Evolutionary conservation across 371 early-diverging fungal species (phyloP), one percentile per base, ranked within the genome.

Genomic region (Zychaea mexicana): DNA sequence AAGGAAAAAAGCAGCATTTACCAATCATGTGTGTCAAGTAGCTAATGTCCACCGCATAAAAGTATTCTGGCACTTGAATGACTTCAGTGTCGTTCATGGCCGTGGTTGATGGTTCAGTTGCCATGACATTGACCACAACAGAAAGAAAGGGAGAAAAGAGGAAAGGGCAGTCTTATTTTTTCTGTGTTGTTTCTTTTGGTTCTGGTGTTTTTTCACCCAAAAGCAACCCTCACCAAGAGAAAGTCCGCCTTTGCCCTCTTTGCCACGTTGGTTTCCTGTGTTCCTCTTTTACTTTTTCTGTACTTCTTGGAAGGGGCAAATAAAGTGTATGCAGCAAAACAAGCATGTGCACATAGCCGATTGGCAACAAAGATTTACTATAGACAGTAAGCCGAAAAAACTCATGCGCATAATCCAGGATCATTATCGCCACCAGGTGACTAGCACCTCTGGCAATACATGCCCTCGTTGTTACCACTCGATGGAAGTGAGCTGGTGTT

Each of bases 21-120:
- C 90, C 86, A 65, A 92, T 89, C 90, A 92, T 89, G 61, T 88
- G 86, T 33, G 88, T 88, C 58, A 92, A 76, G 66, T 91, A 85
- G 57, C 78, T 77, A 63, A 87, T 84, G 70, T 92, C 93, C 39
- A 85, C 84, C 42, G 83, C 81, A 73, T 92, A 86, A 68, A 88
- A 92, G 60, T 83, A 87, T 64, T 89, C 87, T 45, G 89, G 89
- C 56, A 90, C 88, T 72, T 67, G 66, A 52, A 70, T 66, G 36
- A 65, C 32, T 39, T 49, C 57, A 19, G 38, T 28, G 54, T 54
- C 59, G 49, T 42, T 58, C 47, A 53, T 38, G 28, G 59, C 56
- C 63, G 49, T 33, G 26, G 39, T 54, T 54, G 54, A 46, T 33
- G 68, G 47, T 54, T 52, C 59, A 22, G 52, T 59, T 33, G 63